These are phyloP conservation scores for Streptanthus diversifolius DNA, from an alignment of 345 rosid species.

Conservation along the genomic window DNA sequence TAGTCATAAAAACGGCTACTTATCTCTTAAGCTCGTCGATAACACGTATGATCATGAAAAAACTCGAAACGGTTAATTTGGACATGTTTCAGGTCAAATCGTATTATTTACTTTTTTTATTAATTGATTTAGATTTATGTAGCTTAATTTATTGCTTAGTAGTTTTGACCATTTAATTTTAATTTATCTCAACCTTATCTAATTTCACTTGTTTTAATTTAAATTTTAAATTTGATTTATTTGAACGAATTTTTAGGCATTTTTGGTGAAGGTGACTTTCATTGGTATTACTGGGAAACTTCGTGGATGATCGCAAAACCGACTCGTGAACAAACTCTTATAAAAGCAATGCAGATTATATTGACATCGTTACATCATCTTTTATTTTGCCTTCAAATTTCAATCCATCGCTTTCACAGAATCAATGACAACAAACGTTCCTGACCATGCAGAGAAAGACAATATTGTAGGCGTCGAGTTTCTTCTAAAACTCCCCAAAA, in stretches of 20 bases:
- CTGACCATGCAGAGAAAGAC: constrained; percentile 24
- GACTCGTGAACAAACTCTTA: background rate
- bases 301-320: constrained; percentile 11
- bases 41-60: background rate
- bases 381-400: background rate
- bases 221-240: background rate
- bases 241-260: background rate
- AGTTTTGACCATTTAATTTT: background rate
- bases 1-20: background rate
- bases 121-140: background rate
- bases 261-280: constrained; percentile 16
- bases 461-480: constrained; percentile 19
- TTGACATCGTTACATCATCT: background rate
- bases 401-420: constrained; percentile 17
- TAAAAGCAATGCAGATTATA: background rate
- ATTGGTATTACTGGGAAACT: constrained; percentile 7
- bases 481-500: constrained; percentile 34
- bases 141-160: background rate
- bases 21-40: background rate
- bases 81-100: background rate
- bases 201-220: background rate
- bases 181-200: background rate
- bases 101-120: background rate
- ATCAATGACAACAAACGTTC: constrained; percentile 14
- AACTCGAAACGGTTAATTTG: background rate